Base-by-base conservation (phyloP, 306 rosid species). In the Medicago arabica region DNA sequence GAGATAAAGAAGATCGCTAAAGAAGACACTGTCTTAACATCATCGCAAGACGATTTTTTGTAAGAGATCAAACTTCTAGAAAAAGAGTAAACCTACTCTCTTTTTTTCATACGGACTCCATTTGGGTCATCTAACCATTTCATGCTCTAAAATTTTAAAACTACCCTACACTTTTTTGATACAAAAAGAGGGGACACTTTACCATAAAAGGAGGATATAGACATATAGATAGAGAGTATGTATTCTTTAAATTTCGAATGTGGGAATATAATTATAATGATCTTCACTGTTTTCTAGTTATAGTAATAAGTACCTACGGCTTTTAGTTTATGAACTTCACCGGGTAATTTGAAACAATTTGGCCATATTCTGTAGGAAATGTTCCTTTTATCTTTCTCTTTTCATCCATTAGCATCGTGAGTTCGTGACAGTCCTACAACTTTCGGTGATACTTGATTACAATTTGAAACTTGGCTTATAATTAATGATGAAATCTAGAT, bases 361-460 rank as follows among this genome's bases (percentile, higher is more conserved):
- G 18, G 53, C 49, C 72, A 43, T 55, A 66, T 17, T 41, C 4
- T 31, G 10, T 5, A 51, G 67, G 76, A 54, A 14, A 4, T 34
- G 14, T 23, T 50, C 51, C 64, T 57, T 75, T 69, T 28, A 7
- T 51, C 59, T 53, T 51, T 79, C 36, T 31, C 43, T 12, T 46
- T 74, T 50, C 34, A 46, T 47, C 58, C 23, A 31, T 19, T 74
- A 68, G 47, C 68, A 40, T 61, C 28, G 68, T n/a, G n/a, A n/a
- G n/a, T n/a, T n/a, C n/a, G n/a, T 75, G 67, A 46, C 6, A 67
- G n/a, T 47, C 69, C 67, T 61, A 44, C 81, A 63, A 59, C 91
- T 85, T 87, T 89, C 94, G 91, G 88, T 85, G 88, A 82, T 61
- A 84, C 86, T 87, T 87, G 65, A 87, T 71, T 85, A 61, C 70